Percentiles rank a stretch among this genome's conserved stretches.
Evolutionary conservation across 768 basidiomycete genomes (phyloP).

Genomic region (Naganishia vishniacii): DNA sequence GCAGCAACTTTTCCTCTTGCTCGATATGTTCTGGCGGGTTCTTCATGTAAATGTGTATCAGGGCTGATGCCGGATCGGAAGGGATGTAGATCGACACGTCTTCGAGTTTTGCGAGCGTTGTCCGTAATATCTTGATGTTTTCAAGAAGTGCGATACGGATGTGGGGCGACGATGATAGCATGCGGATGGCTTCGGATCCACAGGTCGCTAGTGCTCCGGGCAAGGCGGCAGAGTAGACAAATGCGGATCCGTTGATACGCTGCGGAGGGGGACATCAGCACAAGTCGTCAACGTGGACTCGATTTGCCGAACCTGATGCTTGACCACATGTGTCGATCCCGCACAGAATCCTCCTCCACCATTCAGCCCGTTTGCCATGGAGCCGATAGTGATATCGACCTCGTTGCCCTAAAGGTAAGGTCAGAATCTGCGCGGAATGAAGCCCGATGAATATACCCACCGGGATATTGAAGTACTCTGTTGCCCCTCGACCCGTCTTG

Average conservation of each 20-base stretch:
- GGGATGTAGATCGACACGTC: constrained; percentile 68
- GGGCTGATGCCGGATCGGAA: constrained; percentile 75
- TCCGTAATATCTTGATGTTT: constrained; percentile 71
- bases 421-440: no score
- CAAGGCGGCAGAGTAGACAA: constrained; percentile 93
- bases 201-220: constrained; percentile 83
- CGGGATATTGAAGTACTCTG: constrained; percentile 88
- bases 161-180: constrained; percentile 68
- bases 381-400: constrained; percentile 92
- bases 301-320: constrained; percentile 65
- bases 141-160: constrained; percentile 71
- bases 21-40: constrained; percentile 45
- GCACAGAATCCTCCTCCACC: constrained; percentile 93
- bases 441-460: constrained; percentile 55
- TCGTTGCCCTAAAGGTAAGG: constrained; percentile 65
- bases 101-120: constrained; percentile 72
- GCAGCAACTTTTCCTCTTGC: constrained; percentile 70
- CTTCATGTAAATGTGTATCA: constrained; percentile 72
- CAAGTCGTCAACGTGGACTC: background rate
- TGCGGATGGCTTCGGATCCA: constrained; percentile 76
- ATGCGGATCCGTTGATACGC: constrained; percentile 92
- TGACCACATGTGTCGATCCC: constrained; percentile 70
- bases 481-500: constrained; percentile 85
- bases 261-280: constrained; percentile 45
- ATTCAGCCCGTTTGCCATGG: constrained; percentile 73